Base-by-base conservation (phyloP, 495 filamentous ascomycete species). In the Cercophora samala region DNA sequence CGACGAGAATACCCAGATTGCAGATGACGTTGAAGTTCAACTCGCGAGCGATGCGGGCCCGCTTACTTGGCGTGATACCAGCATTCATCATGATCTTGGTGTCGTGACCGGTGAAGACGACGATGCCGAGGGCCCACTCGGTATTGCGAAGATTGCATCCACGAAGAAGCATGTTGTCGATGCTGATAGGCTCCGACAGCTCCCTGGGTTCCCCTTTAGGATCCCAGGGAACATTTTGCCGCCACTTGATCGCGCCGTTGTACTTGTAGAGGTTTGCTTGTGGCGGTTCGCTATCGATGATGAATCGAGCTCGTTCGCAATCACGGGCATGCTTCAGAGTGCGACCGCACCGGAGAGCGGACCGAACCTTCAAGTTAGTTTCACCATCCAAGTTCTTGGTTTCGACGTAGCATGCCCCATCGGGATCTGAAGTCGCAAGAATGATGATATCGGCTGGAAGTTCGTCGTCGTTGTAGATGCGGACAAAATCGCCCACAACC, bases 11-110 rank as follows among this genome's bases (percentile, higher is more conserved):
- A 67, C 90, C 80, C 75, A 99, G 98, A 79, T 99, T 99, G 85
- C 93, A 93, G 67, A 97, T 87, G 75, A 99, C 95, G 77, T 97
- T 95, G 88, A 93, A 96, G 78, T 98, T 98, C 58, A 99, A 82
- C 73, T 97, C 93, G 69, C 90, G 90, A 46, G 92, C 89, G 73
- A 99, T 93, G 59, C 91, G 87, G 55, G 96, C 86, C 68, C 94
- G 89, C 80, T 99, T 99, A 69, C 88, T 96, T 9, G 96, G 96
- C n/a, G 96, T 98, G 58, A 92, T 91, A 63, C 96, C 96, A 13
- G 96, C 90, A 76, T 99, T 99, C 79, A 97, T 89, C 96, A 99
- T 99, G 76, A 98, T 98, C 81, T 98, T 99, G 22, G 96, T 97
- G 72, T 99, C 96, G 70, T 91, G 89, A 52, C 96, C 96, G 24